A percentile compares a stretch with the other conserved stretches of the same genome.
phyloP scores from a whole-genome alignment of 2,329 filamentous ascomycete genomes.

The Alternaria brassicicola region DNA sequence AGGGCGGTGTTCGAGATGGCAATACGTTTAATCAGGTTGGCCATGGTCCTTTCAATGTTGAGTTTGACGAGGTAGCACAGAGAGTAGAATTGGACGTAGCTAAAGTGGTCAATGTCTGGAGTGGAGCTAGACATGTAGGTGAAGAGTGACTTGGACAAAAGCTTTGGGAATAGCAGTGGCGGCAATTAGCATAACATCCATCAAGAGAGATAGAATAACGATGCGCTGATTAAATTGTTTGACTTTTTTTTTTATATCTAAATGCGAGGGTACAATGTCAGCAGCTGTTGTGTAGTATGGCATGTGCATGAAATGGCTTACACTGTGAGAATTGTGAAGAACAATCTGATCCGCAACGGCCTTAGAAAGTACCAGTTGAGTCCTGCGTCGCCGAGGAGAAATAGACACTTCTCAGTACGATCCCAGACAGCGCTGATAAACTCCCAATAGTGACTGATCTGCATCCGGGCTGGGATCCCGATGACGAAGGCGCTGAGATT shows the following conservation, averaged over 20 bases:
- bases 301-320: not conserved
- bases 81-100: conserved; percentile 55
- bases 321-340: not conserved
- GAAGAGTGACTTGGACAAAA: conserved; percentile 36
- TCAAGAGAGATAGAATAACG: conserved; percentile 45
- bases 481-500: conserved; percentile 38
- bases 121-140: not conserved
- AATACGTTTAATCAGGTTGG: conserved; percentile 35
- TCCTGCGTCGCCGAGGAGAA: conserved; percentile 32
- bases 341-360: conserved; percentile 33
- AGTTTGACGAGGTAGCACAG: conserved; percentile 54
- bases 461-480: conserved; percentile 41
- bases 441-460: conserved; percentile 25
- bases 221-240: not conserved
- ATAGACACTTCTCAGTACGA: conserved; percentile 35
- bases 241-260: not conserved
- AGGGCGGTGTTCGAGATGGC: not conserved
- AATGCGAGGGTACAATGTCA: not conserved
- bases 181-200: conserved; percentile 52
- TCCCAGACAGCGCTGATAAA: conserved; percentile 39
- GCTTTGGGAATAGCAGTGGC: conserved; percentile 51
- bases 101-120: not conserved
- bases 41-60: conserved; percentile 51
- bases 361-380: conserved; percentile 41
- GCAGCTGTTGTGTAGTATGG: not conserved